Evolutionary conservation across 129 eudicot species (phyloP).

Genomic region (Logfia minima): DNA sequence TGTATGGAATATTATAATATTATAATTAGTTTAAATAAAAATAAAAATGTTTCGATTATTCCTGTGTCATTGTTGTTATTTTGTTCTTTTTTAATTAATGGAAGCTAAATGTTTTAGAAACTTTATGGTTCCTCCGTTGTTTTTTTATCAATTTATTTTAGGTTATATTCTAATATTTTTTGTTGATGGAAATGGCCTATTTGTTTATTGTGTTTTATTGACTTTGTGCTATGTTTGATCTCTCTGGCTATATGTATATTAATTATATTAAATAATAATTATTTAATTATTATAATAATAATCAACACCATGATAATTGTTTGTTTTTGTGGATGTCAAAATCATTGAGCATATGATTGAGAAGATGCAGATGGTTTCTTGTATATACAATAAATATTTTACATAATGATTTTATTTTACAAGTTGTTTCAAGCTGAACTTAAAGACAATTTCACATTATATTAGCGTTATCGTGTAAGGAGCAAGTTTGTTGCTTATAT

Average conservation of each 20-base stretch:
- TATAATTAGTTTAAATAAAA: too few relatives aligned
- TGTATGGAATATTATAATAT: background rate
- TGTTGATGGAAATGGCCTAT: constrained; percentile 6
- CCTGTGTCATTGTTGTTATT: background rate
- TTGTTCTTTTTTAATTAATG: constrained; percentile 2
- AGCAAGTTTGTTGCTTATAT: background rate
- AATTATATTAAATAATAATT: constrained; percentile 4
- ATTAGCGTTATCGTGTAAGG: background rate
- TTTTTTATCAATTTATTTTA: background rate
- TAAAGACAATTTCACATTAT: background rate
- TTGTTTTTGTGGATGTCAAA: constrained; percentile 19
- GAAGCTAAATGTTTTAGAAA: background rate
- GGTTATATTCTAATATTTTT: background rate
- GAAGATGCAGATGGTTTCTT: background rate
- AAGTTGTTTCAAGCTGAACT: background rate
- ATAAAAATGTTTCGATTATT: background rate
- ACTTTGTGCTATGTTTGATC: constrained; percentile 20
- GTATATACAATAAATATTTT: too few relatives aligned
- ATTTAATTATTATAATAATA: background rate
- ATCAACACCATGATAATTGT: background rate
- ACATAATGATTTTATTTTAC: background rate
- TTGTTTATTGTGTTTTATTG: constrained; percentile 22
- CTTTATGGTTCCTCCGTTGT: background rate
- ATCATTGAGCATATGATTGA: constrained; percentile 3
- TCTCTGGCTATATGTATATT: constrained; percentile 5